Percentiles rank a stretch among this genome's conserved stretches.
Evolutionary conservation across 2,329 filamentous ascomycete genomes (phyloP).

Genomic region (Fusarium sp.): DNA sequence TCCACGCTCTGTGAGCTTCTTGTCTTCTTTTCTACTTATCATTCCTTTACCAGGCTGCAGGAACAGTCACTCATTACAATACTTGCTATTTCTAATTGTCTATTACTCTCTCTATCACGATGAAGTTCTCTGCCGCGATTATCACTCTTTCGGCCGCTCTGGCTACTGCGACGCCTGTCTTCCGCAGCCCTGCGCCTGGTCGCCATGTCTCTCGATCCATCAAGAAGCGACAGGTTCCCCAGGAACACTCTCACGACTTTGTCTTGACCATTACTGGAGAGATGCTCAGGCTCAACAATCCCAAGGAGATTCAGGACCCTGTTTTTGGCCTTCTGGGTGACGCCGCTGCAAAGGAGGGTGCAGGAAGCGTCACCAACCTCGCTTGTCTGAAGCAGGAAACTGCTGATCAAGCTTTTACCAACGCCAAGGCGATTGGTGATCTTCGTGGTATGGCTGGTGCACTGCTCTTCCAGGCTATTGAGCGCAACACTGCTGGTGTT

Average conservation of each 20-base stretch:
- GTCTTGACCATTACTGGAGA: constrained; percentile 5
- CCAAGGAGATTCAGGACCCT: constrained; percentile 12
- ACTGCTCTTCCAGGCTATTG: constrained; percentile 63
- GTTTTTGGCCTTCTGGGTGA: constrained; percentile 5
- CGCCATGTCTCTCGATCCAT: neutral
- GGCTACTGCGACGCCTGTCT: constrained; percentile 4
- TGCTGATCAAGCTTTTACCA: constrained; percentile 68
- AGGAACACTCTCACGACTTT: constrained; percentile 12
- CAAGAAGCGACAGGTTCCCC: constrained; percentile 11
- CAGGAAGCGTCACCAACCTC: constrained; percentile 54
- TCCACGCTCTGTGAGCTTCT: neutral
- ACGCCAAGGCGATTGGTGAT: constrained; percentile 62
- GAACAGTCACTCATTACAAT: neutral
- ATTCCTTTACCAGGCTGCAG: neutral
- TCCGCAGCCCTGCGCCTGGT: neutral
- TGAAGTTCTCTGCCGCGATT: constrained; percentile 5
- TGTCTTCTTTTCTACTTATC: neutral
- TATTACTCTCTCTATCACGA: neutral
- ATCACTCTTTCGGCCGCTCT: neutral
- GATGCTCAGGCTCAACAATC: constrained; percentile 2
- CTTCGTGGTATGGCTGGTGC: constrained; percentile 63
- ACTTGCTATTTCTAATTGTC: neutral
- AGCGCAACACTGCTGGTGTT: constrained; percentile 57
- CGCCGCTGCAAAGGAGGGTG: constrained; percentile 19
- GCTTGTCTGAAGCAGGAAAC: constrained; percentile 59